Base-by-base conservation (phyloP, 257 asterid species). In the Jasminum sambac region DNA sequence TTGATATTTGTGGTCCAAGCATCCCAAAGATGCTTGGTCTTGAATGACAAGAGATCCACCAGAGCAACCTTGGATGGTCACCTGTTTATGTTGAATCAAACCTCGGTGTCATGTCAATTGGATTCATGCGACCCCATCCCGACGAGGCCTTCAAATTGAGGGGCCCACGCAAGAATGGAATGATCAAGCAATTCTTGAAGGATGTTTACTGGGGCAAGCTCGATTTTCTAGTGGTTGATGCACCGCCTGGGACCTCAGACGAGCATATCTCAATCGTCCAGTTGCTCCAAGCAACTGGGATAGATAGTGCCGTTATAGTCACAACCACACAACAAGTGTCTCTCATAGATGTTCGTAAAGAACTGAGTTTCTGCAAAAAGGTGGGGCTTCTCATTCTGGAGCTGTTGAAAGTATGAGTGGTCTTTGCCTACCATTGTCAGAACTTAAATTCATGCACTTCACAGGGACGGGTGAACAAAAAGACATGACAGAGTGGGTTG, bases 361-460 rank as follows among this genome's bases (percentile, higher is more conserved):
- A 89, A 84, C 93, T 94, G 69, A 88, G 82, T 71, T 94, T 94
- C 84, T 91, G 96, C 78, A 94, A 85, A 75, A 89, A 88, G 81
- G 96, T 91, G 1, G 96, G 87, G 50, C 64, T 91, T 3, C 80
- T 64, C 0, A 89, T 94, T 74, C 88, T 25, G 98, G 99, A 6
- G 93, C 91, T 19, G 96, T 94, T 2, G 99, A 94, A 80, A 94
- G 91, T 76, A 93, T 89, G 96, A 93, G 98, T 72, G 95, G 98
- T 50, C 81, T 93, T 46, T 77, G 83, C 80, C 97, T 89, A 36
- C 82, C 86, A 0, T 44, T 90, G 66, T 64, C 91, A 6, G 90
- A 86, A 5, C 71, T 93, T 36, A 88, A 64, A 75, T 93, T 89
- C 81, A 16, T 80, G 76, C 84, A 71, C 8, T 57, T 37, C 41